Conservation (phyloP, 2,329 filamentous ascomycete species). For the Colletotrichum liriopes region DNA sequence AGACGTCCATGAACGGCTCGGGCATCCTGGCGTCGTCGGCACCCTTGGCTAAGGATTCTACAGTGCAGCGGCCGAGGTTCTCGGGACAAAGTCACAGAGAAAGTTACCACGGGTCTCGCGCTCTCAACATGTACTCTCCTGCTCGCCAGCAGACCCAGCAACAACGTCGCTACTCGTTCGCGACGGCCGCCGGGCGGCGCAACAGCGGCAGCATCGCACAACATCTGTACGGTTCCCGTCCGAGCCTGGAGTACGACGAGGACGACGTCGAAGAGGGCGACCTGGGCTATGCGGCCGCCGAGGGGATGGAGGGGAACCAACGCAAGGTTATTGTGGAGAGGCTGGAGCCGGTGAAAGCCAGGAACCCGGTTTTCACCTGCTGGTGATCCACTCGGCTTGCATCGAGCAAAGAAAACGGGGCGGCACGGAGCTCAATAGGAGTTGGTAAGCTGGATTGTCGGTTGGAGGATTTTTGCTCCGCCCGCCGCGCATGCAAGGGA, state of each 20-base stretch:
- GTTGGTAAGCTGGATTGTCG: slow-evolving; percentile 17
- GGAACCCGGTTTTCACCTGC: slow-evolving; percentile 97
- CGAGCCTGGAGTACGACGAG: slow-evolving; percentile 58
- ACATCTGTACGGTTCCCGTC: slow-evolving; percentile 61
- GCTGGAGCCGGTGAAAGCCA: slow-evolving; percentile 94
- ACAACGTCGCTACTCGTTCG: slow-evolving; percentile 70
- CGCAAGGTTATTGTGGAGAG: slow-evolving; percentile 97
- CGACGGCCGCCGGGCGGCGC: slow-evolving; percentile 63
- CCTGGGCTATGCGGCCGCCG: slow-evolving; percentile 92
- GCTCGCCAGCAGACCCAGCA: slow-evolving; percentile 58
- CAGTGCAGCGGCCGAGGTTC: slow-evolving; percentile 34
- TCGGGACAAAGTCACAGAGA: slow-evolving; percentile 35
- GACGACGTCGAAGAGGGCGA: slow-evolving; percentile 91
- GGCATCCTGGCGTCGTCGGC: slow-evolving; percentile 33
- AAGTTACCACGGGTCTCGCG: slow-evolving; percentile 58
- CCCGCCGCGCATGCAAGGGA: slow-evolving; percentile 30
- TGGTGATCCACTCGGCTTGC: slow-evolving; percentile 70
- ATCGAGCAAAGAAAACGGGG: slow-evolving; percentile 29
- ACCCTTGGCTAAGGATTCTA: slow-evolving; percentile 27
- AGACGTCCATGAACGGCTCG: slow-evolving; percentile 44
- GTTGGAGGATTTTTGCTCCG: slow-evolving; percentile 26
- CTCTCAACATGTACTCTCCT: slow-evolving; percentile 62
- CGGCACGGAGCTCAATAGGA: slow-evolving; percentile 22
- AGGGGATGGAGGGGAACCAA: slow-evolving; percentile 92
- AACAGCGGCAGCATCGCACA: slow-evolving; percentile 68